These are phyloP conservation scores for Leccinum olivaceopallidum DNA, from an alignment of 768 basidiomycete species.

Conservation along the genomic window DNA sequence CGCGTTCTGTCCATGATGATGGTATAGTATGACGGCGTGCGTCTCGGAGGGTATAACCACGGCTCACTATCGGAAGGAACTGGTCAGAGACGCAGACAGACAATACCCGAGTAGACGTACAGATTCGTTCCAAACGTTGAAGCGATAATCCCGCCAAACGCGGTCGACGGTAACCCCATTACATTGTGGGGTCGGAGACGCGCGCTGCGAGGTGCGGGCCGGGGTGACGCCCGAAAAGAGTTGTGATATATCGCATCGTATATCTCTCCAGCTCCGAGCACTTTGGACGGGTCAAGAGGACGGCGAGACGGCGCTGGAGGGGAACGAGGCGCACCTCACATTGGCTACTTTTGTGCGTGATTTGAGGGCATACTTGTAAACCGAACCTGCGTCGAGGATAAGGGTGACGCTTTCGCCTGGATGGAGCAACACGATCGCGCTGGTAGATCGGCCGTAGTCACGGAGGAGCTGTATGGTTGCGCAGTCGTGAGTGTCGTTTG, in stretches of 20 bases:
- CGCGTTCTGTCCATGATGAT: conserved; percentile 27
- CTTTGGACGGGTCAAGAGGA: conserved; percentile 35
- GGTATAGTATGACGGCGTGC: conserved; percentile 29
- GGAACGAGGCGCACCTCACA: conserved; percentile 53
- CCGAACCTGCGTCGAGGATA: conserved; percentile 65
- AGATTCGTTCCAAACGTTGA: conserved; percentile 60
- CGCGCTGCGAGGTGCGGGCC: conserved; percentile 34
- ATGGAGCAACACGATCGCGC: conserved; percentile 55
- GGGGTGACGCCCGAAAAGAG: conserved; percentile 47
- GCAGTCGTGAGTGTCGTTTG: conserved; percentile 66
- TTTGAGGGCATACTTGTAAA: conserved; percentile 72
- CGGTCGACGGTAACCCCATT: conserved; percentile 65
- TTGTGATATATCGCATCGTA: conserved; percentile 60
- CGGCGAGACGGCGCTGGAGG: background rate
- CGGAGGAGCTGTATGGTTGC: conserved; percentile 64
- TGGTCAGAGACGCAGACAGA: conserved; percentile 1
- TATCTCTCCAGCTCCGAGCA: conserved; percentile 66
- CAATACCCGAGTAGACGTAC: conserved; percentile 20
- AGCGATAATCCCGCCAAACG: conserved; percentile 66
- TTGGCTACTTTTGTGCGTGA: conserved; percentile 63
- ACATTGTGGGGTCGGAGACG: conserved; percentile 37
- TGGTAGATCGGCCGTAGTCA: conserved; percentile 59
- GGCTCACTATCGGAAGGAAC: conserved; percentile 22
- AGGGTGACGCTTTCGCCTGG: conserved; percentile 66
- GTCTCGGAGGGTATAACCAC: conserved; percentile 27